These are phyloP conservation scores for Cladobotryum protrusum DNA, from an alignment of 2,329 filamentous ascomycete species.

Conservation along the genomic window DNA sequence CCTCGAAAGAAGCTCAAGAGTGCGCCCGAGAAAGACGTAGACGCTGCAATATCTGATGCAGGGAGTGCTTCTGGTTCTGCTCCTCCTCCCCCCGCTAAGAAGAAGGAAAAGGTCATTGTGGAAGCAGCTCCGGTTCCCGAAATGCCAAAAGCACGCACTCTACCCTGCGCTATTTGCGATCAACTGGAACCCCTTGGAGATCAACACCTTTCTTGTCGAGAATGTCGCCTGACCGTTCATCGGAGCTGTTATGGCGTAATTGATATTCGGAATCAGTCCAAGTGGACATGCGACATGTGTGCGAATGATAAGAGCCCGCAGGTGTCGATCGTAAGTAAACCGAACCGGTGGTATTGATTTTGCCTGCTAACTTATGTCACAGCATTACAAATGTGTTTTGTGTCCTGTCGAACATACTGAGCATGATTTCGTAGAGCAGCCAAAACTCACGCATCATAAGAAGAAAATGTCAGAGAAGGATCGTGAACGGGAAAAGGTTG, in stretches of 20 bases:
- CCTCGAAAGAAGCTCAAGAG: constrained; percentile 61
- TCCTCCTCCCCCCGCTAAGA: constrained; percentile 39
- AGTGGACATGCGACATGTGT: constrained; percentile 97
- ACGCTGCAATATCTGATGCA: constrained; percentile 40
- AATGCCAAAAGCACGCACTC: constrained; percentile 66
- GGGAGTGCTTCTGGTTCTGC: constrained; percentile 33
- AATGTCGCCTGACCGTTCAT: constrained; percentile 89
- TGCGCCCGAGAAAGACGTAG: constrained; percentile 44
- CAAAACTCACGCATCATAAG: constrained; percentile 47
- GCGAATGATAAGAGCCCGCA: constrained; percentile 87
- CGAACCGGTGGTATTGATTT: neutral
- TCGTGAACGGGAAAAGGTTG: constrained; percentile 76
- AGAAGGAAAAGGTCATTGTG: constrained; percentile 56
- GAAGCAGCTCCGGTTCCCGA: constrained; percentile 61
- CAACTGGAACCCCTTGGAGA: constrained; percentile 66
- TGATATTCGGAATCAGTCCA: constrained; percentile 61
- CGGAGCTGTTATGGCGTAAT: constrained; percentile 84
- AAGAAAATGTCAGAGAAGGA: constrained; percentile 91
- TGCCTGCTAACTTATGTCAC: constrained; percentile 19
- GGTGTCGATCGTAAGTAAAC: constrained; percentile 71
- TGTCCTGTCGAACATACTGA: constrained; percentile 79
- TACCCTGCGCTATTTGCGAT: constrained; percentile 82
- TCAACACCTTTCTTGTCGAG: constrained; percentile 70
- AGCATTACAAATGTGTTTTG: constrained; percentile 87
- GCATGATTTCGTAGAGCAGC: constrained; percentile 75